Conservation (phyloP, 352 stramenopile genomes). For the Halophytophthora batemanensis region DNA sequence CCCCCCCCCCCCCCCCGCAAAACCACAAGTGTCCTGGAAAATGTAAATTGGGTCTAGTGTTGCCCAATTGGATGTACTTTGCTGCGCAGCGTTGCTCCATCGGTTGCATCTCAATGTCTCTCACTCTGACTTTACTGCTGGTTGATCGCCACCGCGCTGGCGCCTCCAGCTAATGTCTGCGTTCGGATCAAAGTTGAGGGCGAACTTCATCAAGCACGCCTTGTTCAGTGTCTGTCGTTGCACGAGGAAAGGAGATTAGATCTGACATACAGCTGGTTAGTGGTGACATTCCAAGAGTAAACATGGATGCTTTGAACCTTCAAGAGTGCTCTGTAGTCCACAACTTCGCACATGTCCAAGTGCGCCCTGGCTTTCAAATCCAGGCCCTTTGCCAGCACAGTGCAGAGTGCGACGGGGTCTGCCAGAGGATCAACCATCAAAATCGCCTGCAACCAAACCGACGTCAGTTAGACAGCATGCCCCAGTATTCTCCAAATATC, state of each 20-base stretch:
- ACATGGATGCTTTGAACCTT: constrained; percentile 26
- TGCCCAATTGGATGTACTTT: too few relatives aligned
- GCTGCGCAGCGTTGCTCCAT: too few relatives aligned
- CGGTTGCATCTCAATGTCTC: too few relatives aligned
- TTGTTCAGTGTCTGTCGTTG: constrained; percentile 58
- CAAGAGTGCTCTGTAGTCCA: constrained; percentile 54
- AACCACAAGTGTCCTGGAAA: too few relatives aligned
- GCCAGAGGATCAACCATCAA: constrained; percentile 47
- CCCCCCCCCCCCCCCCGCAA: too few relatives aligned
- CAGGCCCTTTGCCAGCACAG: constrained; percentile 37
- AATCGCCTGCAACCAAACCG: constrained; percentile 20
- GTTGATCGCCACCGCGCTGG: neutral
- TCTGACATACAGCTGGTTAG: neutral
- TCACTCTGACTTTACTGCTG: too few relatives aligned
- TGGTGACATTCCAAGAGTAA: neutral
- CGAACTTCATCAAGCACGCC: constrained; percentile 71
- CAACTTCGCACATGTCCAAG: constrained; percentile 43
- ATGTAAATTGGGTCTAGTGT: too few relatives aligned
- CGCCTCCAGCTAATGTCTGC: constrained; percentile 51
- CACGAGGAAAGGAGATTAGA: neutral
- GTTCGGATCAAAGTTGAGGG: constrained; percentile 65
- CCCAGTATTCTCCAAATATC: constrained; percentile 24
- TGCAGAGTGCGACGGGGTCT: constrained; percentile 26
- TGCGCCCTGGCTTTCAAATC: constrained; percentile 39
- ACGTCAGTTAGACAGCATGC: neutral